phyloP scores from a whole-genome alignment of 179 eudicot genomes.

The Spergularia azorica region DNA sequence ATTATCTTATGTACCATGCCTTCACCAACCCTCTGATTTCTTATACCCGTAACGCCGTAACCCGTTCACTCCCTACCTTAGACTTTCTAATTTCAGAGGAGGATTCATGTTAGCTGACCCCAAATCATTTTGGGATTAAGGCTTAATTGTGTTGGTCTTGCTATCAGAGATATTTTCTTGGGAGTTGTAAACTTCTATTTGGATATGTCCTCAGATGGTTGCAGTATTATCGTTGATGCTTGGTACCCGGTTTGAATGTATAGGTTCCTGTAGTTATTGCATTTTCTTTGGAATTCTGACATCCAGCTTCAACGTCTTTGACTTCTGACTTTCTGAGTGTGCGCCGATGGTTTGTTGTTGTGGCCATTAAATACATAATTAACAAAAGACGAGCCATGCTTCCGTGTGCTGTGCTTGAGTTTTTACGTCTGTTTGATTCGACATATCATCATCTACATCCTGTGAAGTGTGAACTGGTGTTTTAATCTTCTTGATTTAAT shows the following conservation, averaged over 20 bases:
- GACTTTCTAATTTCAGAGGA: no score
- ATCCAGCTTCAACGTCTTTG: background rate
- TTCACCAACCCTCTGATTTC: background rate
- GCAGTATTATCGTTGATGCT: background rate
- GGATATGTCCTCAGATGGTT: background rate
- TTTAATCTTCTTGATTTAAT: no score
- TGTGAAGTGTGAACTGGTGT: background rate
- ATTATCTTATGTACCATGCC: background rate
- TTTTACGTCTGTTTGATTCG: background rate
- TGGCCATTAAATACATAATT: background rate
- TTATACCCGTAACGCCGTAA: no score
- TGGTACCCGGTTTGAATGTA: background rate
- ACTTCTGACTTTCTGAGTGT: background rate
- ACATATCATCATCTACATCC: background rate
- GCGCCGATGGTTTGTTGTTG: background rate
- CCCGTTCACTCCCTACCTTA: no score
- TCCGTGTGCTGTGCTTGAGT: background rate
- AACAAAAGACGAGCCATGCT: conserved; percentile 2
- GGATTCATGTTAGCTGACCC: no score
- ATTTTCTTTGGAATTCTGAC: background rate
- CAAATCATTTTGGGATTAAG: no score
- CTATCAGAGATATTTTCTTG: background rate
- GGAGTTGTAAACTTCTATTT: no score
- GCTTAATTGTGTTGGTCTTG: background rate
- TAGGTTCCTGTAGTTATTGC: background rate